Base-by-base conservation (phyloP, 2,329 filamentous ascomycete genomes). In the Sordariomycetes sp. region DNA sequence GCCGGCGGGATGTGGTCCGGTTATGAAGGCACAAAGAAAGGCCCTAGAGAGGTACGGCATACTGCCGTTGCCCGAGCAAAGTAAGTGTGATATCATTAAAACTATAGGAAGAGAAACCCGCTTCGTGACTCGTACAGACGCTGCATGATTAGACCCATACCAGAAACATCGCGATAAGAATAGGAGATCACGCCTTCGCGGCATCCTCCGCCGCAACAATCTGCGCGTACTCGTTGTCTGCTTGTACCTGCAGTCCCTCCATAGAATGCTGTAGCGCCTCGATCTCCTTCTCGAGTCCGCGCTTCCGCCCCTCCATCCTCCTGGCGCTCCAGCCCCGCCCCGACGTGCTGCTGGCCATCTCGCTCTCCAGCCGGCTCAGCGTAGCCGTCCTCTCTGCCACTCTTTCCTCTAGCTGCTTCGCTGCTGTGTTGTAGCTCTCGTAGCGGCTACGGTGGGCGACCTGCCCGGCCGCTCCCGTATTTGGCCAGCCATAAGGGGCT, bases 151-250 rank as follows among this genome's bases (percentile, higher is more conserved):
- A 46, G 18, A 46, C 16, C 6, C 3, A 46, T 7, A n/a, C 8
- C 40, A 46, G 16, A 46, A 6, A 46, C 40, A 46, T n/a, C 40
- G 25, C 24, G 20, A 43, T 22, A 25, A 7, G 3, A 28, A 55
- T 43, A 40, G 43, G 40, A 28, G 4, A 43, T 14, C 40, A 52
- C 14, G 24, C 25, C 18, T 24, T 48, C 20, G 58, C 53, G 28
- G n/a, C 37, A 50, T 35, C 57, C 50, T 22, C 40, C 1, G 51
- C 57, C 24, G 53, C 74, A 61, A 80, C 57, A 61, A 75, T 72
- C 60, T 70, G 68, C 34, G 76, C 78, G 60, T 76, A 76, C 60
- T 74, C 71, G 63, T 74, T 77, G 57, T 81, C 77, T 1, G 73
- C 76, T 64, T 77, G 72, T 6, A 77, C 60, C 60, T 70, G 66